phyloP scores from a whole-genome alignment of 1,139 yeast genomes.

The Candida sp. region DNA sequence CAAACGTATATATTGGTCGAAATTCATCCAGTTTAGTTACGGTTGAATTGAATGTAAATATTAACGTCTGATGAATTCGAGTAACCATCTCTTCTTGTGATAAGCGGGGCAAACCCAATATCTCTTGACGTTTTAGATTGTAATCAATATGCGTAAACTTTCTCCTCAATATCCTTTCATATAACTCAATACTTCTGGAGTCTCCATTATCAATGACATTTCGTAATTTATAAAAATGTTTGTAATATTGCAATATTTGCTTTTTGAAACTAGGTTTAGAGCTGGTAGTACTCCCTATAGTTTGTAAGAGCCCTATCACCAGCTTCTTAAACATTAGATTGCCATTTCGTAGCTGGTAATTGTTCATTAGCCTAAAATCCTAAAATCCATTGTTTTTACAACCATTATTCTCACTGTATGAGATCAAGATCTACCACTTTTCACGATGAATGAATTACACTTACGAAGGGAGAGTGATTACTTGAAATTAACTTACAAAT shows the following conservation, averaged over 20 bases:
- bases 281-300: conserved; percentile 5
- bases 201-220: conserved; percentile 17
- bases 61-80: conserved; percentile 31
- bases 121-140: conserved; percentile 12
- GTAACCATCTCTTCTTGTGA: conserved; percentile 14
- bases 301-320: neutral
- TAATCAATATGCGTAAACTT: conserved; percentile 20
- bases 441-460: conserved; percentile 5
- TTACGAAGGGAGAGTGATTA: conserved; percentile 10
- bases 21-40: conserved; percentile 15
- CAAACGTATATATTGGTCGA: conserved; percentile 15
- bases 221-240: conserved; percentile 29
- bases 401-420: neutral
- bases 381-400: neutral
- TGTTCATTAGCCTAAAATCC: neutral
- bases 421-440: conserved; percentile 5
- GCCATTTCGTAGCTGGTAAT: neutral
- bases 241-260: conserved; percentile 21
- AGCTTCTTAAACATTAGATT: conserved; percentile 8
- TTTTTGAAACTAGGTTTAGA: conserved; percentile 10
- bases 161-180: conserved; percentile 21
- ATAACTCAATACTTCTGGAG: conserved; percentile 6
- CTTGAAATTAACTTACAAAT: conserved; percentile 10
- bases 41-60: conserved; percentile 38
- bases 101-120: conserved; percentile 10